These are phyloP conservation scores for Hanseniaspora thailandica DNA, from an alignment of 805 yeast species.

Conservation along the genomic window DNA sequence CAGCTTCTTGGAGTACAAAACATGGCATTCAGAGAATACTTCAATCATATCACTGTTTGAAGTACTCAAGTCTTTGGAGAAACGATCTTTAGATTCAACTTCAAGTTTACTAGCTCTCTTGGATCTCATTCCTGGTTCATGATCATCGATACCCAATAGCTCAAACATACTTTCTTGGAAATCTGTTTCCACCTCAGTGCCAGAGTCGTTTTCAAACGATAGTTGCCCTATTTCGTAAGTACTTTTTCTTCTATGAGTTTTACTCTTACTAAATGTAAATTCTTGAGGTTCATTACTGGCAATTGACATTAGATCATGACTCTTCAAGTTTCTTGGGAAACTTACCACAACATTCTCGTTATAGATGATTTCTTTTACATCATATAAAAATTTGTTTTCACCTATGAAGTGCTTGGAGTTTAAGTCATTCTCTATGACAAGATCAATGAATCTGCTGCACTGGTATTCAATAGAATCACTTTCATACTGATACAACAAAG, in stretches of 20 bases:
- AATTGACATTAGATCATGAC: neutral
- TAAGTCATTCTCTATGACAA: constrained; percentile 56
- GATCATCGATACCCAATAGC: constrained; percentile 3
- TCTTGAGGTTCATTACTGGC: neutral
- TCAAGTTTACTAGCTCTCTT: neutral
- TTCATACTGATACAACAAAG: constrained; percentile 3
- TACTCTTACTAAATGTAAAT: constrained; percentile 3
- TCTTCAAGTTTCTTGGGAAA: constrained; percentile 1
- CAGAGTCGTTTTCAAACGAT: constrained; percentile 1
- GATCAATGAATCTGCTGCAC: constrained; percentile 43
- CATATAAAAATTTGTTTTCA: constrained; percentile 47
- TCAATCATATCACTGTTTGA: constrained; percentile 16
- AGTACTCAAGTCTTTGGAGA: neutral
- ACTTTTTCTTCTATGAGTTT: neutral
- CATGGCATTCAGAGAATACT: constrained; percentile 22
- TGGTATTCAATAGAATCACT: constrained; percentile 17
- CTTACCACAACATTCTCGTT: neutral
- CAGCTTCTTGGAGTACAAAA: constrained; percentile 20
- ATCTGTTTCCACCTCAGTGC: neutral
- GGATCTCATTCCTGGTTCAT: neutral
- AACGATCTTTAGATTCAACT: neutral
- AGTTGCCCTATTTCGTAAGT: constrained; percentile 3
- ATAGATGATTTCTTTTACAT: constrained; percentile 24
- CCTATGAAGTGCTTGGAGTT: constrained; percentile 51
- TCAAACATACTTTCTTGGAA: constrained; percentile 10